Evolutionary conservation across 345 rosid genomes (phyloP).

Genomic region (Citrus sp.): DNA sequence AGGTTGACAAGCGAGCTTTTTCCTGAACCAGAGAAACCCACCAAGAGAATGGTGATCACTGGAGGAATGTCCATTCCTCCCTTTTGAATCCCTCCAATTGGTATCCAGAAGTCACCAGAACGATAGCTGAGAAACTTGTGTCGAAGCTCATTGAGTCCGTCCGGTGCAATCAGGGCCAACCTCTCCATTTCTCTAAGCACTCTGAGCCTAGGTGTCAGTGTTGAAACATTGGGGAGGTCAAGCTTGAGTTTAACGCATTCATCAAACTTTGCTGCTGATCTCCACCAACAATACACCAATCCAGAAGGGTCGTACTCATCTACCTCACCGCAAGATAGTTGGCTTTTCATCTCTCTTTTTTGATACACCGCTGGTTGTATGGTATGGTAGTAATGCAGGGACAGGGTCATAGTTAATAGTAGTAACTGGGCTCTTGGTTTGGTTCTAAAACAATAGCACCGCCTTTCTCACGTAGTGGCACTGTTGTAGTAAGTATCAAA

Average conservation of each 20-base stretch:
- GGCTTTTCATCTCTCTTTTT: constrained; percentile 36
- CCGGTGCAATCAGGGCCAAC: constrained; percentile 44
- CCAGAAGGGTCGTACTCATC: constrained; percentile 29
- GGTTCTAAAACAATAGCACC: background rate
- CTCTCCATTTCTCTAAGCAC: constrained; percentile 53
- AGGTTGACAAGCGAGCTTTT: constrained; percentile 63
- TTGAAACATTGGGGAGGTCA: constrained; percentile 28
- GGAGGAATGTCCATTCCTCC: constrained; percentile 55
- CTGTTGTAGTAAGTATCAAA: background rate
- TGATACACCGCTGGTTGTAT: background rate
- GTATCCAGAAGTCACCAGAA: constrained; percentile 63
- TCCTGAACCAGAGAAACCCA: constrained; percentile 57
- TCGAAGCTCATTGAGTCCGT: constrained; percentile 56
- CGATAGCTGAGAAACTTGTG: constrained; percentile 45
- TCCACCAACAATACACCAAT: constrained; percentile 45
- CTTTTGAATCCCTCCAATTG: constrained; percentile 45
- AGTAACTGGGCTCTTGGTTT: background rate
- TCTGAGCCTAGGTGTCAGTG: constrained; percentile 42
- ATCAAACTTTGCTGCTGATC: constrained; percentile 40
- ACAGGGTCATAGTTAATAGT: background rate
- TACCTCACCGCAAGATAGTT: constrained; percentile 23
- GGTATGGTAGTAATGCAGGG: too few species aligned
- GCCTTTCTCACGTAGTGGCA: background rate
- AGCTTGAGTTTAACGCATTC: constrained; percentile 33
- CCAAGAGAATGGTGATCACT: constrained; percentile 46